Conservation (phyloP, 441 rosid species). For the Syzygium malaccense region DNA sequence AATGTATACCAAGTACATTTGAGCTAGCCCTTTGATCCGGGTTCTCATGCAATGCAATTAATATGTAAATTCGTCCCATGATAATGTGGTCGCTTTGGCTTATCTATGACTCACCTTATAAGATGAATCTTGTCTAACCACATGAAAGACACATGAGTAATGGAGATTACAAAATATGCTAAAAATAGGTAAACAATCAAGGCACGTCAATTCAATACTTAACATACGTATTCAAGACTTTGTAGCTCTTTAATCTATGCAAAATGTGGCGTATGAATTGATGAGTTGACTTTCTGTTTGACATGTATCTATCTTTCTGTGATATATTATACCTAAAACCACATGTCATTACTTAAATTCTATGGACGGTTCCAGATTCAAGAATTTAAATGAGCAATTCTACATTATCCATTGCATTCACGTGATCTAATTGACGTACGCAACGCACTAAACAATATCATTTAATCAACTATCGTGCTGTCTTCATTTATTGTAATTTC, state of each 20-base stretch:
- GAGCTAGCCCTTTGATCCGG: not conserved
- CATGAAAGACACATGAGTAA: not conserved
- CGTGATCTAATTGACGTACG: constrained; percentile 43
- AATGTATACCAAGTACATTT: not conserved
- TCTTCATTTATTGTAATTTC: constrained; percentile 33
- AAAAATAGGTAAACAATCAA: not conserved
- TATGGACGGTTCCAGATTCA: constrained; percentile 19
- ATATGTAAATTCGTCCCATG: not conserved
- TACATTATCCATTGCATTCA: constrained; percentile 39
- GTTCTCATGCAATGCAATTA: not conserved
- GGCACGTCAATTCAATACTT: not conserved
- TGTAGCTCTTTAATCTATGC: too few relatives aligned
- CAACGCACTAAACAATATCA: constrained; percentile 46
- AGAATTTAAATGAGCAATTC: constrained; percentile 31
- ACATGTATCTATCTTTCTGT: not conserved
- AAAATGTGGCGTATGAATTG: too few relatives aligned
- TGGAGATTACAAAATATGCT: not conserved
- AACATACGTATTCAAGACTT: not conserved
- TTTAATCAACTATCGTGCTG: constrained; percentile 43
- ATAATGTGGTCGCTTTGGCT: not conserved
- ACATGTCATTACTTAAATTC: not conserved
- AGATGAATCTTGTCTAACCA: not conserved
- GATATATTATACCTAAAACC: not conserved
- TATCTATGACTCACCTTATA: not conserved
- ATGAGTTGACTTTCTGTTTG: too few relatives aligned